phyloP scores from a whole-genome alignment of 768 basidiomycete genomes.

The Russula ochroleuca region DNA sequence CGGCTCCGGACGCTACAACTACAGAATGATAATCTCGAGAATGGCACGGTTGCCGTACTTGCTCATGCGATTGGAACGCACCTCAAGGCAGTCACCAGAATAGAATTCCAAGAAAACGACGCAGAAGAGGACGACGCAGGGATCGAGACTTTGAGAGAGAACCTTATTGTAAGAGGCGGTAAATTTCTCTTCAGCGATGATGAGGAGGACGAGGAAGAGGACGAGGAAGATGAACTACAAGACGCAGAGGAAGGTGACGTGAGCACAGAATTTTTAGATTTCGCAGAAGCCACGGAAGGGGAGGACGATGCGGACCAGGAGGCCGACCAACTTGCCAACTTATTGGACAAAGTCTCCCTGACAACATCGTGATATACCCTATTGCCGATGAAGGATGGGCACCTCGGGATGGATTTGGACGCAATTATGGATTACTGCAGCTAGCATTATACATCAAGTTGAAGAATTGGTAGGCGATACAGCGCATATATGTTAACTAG shows the following conservation, averaged over 20 bases:
- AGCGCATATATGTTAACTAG: slow-evolving; percentile 1
- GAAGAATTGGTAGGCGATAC: neutral
- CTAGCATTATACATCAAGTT: slow-evolving; percentile 15
- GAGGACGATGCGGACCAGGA: slow-evolving; percentile 35
- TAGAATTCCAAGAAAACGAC: slow-evolving; percentile 93
- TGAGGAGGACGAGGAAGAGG: slow-evolving; percentile 70
- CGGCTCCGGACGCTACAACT: slow-evolving; percentile 73
- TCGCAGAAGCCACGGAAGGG: slow-evolving; percentile 32
- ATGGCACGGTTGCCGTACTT: slow-evolving; percentile 60
- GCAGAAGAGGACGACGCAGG: slow-evolving; percentile 71
- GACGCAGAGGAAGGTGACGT: slow-evolving; percentile 33
- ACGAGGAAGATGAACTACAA: slow-evolving; percentile 46
- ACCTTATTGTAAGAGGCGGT: slow-evolving; percentile 62
- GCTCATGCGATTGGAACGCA: slow-evolving; percentile 59
- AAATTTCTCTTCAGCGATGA: slow-evolving; percentile 67
- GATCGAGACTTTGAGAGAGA: slow-evolving; percentile 48
- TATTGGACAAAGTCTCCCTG: slow-evolving; percentile 57
- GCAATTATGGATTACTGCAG: neutral
- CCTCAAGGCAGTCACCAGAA: slow-evolving; percentile 51
- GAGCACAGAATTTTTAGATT: slow-evolving; percentile 28
- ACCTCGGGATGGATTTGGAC: slow-evolving; percentile 1
- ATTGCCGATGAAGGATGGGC: neutral
- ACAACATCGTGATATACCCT: slow-evolving; percentile 5
- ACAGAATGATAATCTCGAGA: slow-evolving; percentile 89
- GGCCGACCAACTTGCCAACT: slow-evolving; percentile 58